Percentiles rank a stretch among this genome's conserved stretches.
phyloP scores from a whole-genome alignment of 2,329 filamentous ascomycete species.

The Tolypocladium paradoxum region DNA sequence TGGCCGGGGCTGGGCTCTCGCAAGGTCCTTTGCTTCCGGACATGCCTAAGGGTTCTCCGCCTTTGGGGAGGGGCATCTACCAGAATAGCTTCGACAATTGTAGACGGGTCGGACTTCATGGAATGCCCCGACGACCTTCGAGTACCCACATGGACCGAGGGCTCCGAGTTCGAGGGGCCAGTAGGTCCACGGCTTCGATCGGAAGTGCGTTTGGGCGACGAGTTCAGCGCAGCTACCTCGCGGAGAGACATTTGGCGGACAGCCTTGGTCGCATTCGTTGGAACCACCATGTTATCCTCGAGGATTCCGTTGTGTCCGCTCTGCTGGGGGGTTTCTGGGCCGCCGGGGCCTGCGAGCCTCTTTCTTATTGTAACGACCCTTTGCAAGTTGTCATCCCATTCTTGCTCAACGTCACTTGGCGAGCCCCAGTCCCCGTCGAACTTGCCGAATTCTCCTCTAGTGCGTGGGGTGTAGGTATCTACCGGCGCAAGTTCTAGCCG shows the following conservation, averaged over 20 bases:
- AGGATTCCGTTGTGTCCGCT: constrained; percentile 21
- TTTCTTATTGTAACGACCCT: constrained; percentile 45
- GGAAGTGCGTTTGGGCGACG: constrained; percentile 18
- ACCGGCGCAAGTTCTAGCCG: constrained; percentile 29
- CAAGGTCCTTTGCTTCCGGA: constrained; percentile 42
- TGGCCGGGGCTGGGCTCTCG: constrained; percentile 28
- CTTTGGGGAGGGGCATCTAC: constrained; percentile 36
- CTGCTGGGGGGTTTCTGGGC: not conserved
- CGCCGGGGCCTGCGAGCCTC: constrained; percentile 15
- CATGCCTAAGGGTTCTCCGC: constrained; percentile 48
- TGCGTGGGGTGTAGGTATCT: constrained; percentile 28
- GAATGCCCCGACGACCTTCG: constrained; percentile 44
- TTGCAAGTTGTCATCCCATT: constrained; percentile 44
- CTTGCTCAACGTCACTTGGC: constrained; percentile 35
- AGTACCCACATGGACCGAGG: constrained; percentile 30
- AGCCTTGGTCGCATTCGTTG: constrained; percentile 41
- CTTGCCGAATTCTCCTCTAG: constrained; percentile 37
- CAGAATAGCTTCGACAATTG: constrained; percentile 46
- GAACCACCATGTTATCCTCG: constrained; percentile 35
- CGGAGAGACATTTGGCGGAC: constrained; percentile 36
- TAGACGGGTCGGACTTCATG: constrained; percentile 41
- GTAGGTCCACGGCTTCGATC: constrained; percentile 12
- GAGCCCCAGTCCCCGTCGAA: constrained; percentile 51
- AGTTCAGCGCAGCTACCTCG: constrained; percentile 25
- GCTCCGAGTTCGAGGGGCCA: constrained; percentile 25